A percentile compares a stretch with the other conserved stretches of the same genome.
Evolutionary conservation across 192 early-diverging fungal genomes (phyloP).

Genomic region (Rhizophagus sp.): DNA sequence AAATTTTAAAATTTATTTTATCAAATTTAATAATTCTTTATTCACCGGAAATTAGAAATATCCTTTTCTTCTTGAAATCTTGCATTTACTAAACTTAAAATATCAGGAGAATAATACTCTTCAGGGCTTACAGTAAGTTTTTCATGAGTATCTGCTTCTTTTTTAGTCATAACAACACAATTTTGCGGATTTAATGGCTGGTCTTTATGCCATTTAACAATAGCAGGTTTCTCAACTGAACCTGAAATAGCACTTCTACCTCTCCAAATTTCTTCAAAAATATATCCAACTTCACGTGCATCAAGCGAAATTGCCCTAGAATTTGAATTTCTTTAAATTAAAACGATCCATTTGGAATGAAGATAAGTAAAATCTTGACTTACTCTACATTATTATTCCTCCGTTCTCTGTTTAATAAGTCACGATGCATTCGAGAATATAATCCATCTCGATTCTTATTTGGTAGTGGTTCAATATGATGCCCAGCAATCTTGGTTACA

Average conservation of each 20-base stretch:
- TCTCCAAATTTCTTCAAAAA: slow-evolving; percentile 89
- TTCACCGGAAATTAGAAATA: slow-evolving; percentile 36
- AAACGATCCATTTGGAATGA: background rate
- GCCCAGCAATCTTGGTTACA: slow-evolving; percentile 62
- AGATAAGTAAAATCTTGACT: background rate
- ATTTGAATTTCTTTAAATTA: slow-evolving; percentile 5
- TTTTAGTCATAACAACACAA: slow-evolving; percentile 81
- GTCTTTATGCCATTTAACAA: slow-evolving; percentile 76
- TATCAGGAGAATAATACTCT: slow-evolving; percentile 54
- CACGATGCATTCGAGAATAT: slow-evolving; percentile 73
- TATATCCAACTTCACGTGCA: slow-evolving; percentile 76
- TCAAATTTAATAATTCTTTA: too few relatives aligned
- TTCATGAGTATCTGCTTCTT: slow-evolving; percentile 70
- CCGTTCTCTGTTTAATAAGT: slow-evolving; percentile 45
- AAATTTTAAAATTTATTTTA: too few relatives aligned
- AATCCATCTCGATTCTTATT: slow-evolving; percentile 75
- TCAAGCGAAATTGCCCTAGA: slow-evolving; percentile 54
- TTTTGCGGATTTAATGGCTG: slow-evolving; percentile 72
- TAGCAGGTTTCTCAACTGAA: slow-evolving; percentile 66
- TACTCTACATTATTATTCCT: background rate
- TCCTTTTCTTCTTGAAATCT: slow-evolving; percentile 50
- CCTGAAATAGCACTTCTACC: slow-evolving; percentile 79
- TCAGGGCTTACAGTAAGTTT: slow-evolving; percentile 46
- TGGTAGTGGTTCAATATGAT: slow-evolving; percentile 70
- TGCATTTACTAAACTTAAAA: slow-evolving; percentile 51